Evolutionary conservation across 768 basidiomycete species (phyloP), one percentile per base, ranked within the genome.

Genomic region (Omphalotus guepiniiformis): DNA sequence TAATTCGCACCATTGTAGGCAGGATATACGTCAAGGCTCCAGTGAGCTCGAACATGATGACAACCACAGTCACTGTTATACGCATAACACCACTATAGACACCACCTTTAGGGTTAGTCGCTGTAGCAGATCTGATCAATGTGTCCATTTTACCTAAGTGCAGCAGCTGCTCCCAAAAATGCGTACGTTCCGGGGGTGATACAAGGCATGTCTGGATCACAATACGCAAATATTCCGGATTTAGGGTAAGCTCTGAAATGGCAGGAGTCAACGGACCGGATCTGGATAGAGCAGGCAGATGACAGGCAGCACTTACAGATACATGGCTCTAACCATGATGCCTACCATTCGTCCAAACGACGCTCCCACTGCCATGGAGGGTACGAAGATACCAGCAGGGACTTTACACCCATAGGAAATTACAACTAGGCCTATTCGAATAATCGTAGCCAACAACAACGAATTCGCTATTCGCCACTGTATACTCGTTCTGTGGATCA

Each of bases 131-230:
- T 39, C 19, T 4, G 5, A 36, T 18, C 25, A 23, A 27, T 21
- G 34, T 27, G 18, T 36, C 23, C 39, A 21, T 22, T 19, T 52
- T 49, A 92, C 91, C 89, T 93, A 34, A 99, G 70, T 12, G 93
- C 89, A 5, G 96, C 96, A 3, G 96, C 96, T 1, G 96, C 96
- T 5, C 96, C 96, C 11, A 99, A 75, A 59, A 98, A 92, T 1
- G 96, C 96, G 65, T 99, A 98, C 7, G 95, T 97, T 16, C 96
- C 96, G 0, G 96, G 95, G 0, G 96, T 98, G 58, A 99, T 98
- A 55, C 96, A 99, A 37, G 94, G 95, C 13, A 87, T 78, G 61
- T 97, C 88, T 15, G 93, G 94, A 18, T 81, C 79, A 61, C 96
- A 99, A 35, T 85, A 82, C 1, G 88, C 83, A 61, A 98, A 98